Conservation (phyloP, 2,329 filamentous ascomycete species). For the Aphanocladium album region DNA sequence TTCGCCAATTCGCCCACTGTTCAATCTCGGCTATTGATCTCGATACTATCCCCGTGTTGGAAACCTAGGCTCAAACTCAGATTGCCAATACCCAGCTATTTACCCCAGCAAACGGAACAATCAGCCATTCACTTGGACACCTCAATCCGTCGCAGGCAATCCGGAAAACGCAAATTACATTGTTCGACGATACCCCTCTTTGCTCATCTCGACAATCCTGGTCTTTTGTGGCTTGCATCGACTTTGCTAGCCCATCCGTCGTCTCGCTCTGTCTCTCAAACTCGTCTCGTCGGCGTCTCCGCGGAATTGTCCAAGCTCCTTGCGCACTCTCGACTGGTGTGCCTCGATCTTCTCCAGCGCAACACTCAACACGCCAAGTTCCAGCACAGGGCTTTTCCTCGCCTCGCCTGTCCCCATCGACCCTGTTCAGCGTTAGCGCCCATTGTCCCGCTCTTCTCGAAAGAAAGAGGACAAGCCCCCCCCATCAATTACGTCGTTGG, state of each 20-base stretch:
- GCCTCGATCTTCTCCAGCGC: neutral
- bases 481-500: constrained; percentile 13
- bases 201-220: neutral
- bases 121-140: neutral
- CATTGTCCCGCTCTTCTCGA: constrained; percentile 6
- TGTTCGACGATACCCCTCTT: neutral
- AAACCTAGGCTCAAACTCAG: neutral
- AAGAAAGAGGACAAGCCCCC: constrained; percentile 3
- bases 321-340: neutral
- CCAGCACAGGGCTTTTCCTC: neutral
- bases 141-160: neutral
- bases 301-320: neutral
- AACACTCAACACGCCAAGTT: neutral
- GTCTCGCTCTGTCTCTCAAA: neutral
- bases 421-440: constrained; percentile 7
- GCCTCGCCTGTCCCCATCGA: constrained; percentile 1
- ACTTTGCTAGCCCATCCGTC: neutral
- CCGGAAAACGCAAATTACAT: neutral
- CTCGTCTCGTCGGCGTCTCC: constrained; percentile 1
- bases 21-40: neutral
- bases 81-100: too few species aligned
- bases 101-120: neutral
- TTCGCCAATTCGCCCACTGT: neutral
- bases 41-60: neutral
- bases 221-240: constrained; percentile 9